Percentiles rank a stretch among this genome's conserved stretches.
phyloP scores from a whole-genome alignment of 108 stramenopile genomes.

The Asterionellopsis glacialis region DNA sequence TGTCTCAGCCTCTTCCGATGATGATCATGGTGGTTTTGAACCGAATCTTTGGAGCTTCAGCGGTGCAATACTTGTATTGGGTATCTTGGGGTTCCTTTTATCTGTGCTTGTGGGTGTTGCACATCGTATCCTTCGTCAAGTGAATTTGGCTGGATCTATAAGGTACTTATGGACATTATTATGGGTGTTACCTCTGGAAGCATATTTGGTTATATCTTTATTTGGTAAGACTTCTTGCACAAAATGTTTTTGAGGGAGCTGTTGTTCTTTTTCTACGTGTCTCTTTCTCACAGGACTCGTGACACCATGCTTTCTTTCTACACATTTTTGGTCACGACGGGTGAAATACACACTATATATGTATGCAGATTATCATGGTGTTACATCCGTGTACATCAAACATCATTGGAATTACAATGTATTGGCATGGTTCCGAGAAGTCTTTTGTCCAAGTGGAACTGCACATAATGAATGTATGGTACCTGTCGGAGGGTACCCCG shows the following conservation, averaged over 20 bases:
- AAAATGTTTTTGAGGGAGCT: slow-evolving; percentile 1
- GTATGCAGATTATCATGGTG: slow-evolving; percentile 21
- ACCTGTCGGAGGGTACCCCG: slow-evolving; percentile 41
- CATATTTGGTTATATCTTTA: slow-evolving; percentile 33
- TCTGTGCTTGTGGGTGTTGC: too few species aligned
- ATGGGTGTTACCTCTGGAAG: slow-evolving; percentile 48
- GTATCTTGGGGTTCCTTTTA: too few species aligned
- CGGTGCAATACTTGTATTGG: too few species aligned
- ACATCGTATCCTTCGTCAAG: slow-evolving; percentile 13
- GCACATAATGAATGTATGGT: slow-evolving; percentile 46
- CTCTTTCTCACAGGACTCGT: too few species aligned
- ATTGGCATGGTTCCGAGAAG: slow-evolving; percentile 34
- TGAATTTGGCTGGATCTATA: slow-evolving; percentile 68
- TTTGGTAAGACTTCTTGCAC: slow-evolving; percentile 17
- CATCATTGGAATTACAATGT: slow-evolving; percentile 14
- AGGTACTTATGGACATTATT: slow-evolving; percentile 69
- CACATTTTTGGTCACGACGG: neutral
- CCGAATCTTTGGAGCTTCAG: too few species aligned
- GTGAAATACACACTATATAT: too few species aligned
- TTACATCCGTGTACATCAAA: slow-evolving; percentile 57
- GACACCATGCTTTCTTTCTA: neutral
- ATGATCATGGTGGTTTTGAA: too few species aligned
- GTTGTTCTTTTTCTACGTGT: too few species aligned
- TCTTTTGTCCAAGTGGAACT: slow-evolving; percentile 44
- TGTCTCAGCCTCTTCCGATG: too few species aligned